A percentile compares a stretch with the other conserved stretches of the same genome.
Conservation (phyloP, 2,329 filamentous ascomycete genomes). For the Trichoderma sp. region DNA sequence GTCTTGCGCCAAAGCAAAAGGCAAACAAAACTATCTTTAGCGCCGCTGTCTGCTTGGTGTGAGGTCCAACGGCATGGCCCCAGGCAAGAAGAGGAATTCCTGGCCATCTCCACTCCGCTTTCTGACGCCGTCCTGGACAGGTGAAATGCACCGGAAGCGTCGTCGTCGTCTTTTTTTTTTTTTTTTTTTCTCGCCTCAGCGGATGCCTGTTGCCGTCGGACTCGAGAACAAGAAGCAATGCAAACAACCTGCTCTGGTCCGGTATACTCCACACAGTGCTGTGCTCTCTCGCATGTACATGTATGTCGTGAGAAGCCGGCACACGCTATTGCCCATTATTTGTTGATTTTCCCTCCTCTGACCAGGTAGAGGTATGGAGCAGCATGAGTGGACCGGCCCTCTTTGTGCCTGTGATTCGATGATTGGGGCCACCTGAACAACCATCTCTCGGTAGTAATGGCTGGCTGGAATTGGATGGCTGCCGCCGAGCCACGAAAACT, state of each 20-base stretch:
- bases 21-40: conserved; percentile 8
- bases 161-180: too few species aligned
- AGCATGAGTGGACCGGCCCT: background rate
- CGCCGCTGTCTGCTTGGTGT: background rate
- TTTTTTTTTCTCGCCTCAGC: background rate
- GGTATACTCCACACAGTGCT: conserved; percentile 8
- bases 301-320: background rate
- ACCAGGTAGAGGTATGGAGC: background rate
- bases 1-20: conserved; percentile 8
- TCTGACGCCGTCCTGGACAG: background rate
- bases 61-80: background rate
- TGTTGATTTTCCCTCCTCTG: background rate
- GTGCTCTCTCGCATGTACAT: background rate
- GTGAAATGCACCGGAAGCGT: background rate
- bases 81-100: background rate
- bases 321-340: background rate
- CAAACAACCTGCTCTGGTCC: background rate
- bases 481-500: conserved; percentile 5
- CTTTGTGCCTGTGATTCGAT: conserved; percentile 4
- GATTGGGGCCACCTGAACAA: background rate
- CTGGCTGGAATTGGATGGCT: conserved; percentile 12
- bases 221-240: background rate
- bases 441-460: conserved; percentile 6
- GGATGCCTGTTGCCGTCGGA: background rate
- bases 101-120: background rate